Evolutionary conservation across 2,329 filamentous ascomycete genomes (phyloP).

Genomic region (Monilinia fructicola): DNA sequence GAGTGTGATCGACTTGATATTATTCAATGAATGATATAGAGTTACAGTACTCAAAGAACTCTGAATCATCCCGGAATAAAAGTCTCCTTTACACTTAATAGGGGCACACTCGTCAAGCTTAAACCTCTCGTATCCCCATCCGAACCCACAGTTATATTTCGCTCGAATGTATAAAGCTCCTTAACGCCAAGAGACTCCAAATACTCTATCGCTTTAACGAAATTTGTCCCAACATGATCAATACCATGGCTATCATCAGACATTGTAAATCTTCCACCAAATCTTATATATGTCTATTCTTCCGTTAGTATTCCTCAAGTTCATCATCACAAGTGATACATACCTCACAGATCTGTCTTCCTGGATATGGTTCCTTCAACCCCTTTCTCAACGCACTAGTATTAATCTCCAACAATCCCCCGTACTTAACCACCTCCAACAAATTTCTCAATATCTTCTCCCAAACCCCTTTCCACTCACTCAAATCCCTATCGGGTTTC

Average conservation of each 20-base stretch:
- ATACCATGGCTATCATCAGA: constrained; percentile 94
- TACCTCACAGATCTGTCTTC: constrained; percentile 68
- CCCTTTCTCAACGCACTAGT: constrained; percentile 86
- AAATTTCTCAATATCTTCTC: constrained; percentile 71
- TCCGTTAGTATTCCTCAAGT: not conserved
- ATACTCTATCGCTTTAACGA: constrained; percentile 67
- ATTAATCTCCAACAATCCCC: constrained; percentile 86
- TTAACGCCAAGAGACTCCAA: constrained; percentile 64
- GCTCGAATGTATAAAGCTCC: constrained; percentile 49
- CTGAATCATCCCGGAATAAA: constrained; percentile 26
- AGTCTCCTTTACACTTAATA: constrained; percentile 31
- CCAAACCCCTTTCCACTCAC: constrained; percentile 67
- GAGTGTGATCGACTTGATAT: too few relatives aligned
- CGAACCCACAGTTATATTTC: constrained; percentile 12
- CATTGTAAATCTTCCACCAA: constrained; percentile 81
- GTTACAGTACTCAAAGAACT: not conserved
- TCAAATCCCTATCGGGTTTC: constrained; percentile 62
- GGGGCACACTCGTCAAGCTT: constrained; percentile 25
- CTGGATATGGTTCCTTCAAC: constrained; percentile 85
- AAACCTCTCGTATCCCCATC: not conserved
- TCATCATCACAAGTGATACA: not conserved
- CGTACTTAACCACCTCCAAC: constrained; percentile 66
- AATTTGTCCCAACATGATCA: constrained; percentile 85
- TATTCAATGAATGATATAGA: not conserved
- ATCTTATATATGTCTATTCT: constrained; percentile 58